Evolutionary conservation across 116 monocot genomes (phyloP).

Genomic region (Posidonia oceanica): DNA sequence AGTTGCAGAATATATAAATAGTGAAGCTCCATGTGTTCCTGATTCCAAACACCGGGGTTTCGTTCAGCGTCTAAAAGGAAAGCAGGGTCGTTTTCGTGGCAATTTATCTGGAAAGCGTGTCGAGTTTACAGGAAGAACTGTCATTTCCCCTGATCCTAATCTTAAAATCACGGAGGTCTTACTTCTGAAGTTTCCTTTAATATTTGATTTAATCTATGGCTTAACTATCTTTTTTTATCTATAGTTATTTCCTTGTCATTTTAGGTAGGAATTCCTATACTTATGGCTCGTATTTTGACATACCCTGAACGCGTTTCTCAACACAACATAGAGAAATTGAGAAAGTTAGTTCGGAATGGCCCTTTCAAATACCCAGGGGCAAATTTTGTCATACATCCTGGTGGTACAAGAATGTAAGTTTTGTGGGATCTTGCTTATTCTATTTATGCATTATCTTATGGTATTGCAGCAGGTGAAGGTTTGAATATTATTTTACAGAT

Average conservation of each 20-base stretch:
- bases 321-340: constrained; percentile 94
- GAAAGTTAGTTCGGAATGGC: constrained; percentile 80
- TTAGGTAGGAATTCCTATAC: constrained; percentile 81
- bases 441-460: neutral
- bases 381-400: constrained; percentile 50
- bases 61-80: constrained; percentile 93
- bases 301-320: constrained; percentile 88
- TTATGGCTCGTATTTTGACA: constrained; percentile 76
- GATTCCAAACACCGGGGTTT: constrained; percentile 69
- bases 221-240: constrained; percentile 4
- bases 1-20: constrained; percentile 91
- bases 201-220: neutral
- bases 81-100: constrained; percentile 91
- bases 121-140: constrained; percentile 94
- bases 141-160: constrained; percentile 99
- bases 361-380: constrained; percentile 89
- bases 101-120: constrained; percentile 95
- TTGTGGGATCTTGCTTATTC: neutral
- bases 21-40: constrained; percentile 66
- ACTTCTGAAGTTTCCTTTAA: neutral
- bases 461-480: neutral
- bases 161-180: constrained; percentile 95
- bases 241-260: constrained; percentile 4
- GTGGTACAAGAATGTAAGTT: constrained; percentile 60
- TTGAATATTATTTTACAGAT: constrained; percentile 26